phyloP scores from a whole-genome alignment of 108 stramenopile species.

The Fistulifera solaris region DNA sequence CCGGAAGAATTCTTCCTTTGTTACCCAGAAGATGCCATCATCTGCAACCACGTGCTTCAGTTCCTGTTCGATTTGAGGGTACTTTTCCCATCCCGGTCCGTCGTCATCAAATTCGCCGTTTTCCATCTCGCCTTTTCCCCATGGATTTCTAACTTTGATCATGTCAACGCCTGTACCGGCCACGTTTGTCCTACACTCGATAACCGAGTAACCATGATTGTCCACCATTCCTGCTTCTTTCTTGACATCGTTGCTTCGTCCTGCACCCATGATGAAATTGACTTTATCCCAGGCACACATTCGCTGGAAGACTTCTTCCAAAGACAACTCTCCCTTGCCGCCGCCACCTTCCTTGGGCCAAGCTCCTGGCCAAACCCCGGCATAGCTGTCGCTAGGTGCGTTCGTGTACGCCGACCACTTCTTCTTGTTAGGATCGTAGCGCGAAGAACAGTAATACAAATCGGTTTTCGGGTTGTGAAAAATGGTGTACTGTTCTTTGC shows the following conservation, averaged over 20 bases:
- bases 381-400: conserved; percentile 25
- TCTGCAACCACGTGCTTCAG: conserved; percentile 23
- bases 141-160: conserved; percentile 36
- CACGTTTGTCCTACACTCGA: conserved; percentile 25
- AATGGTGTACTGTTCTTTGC: conserved; percentile 33
- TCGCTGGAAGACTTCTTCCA: conserved; percentile 22
- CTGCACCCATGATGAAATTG: conserved; percentile 23
- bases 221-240: conserved; percentile 28
- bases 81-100: conserved; percentile 32
- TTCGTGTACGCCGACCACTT: conserved; percentile 27
- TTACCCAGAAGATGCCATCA: conserved; percentile 37
- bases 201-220: conserved; percentile 37
- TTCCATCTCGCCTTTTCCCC: conserved; percentile 39
- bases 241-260: conserved; percentile 21
- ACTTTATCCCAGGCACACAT: conserved; percentile 25
- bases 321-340: conserved; percentile 21
- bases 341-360: conserved; percentile 39
- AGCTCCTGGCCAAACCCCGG: conserved; percentile 11
- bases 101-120: conserved; percentile 39
- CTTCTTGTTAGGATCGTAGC: conserved; percentile 23
- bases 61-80: conserved; percentile 23
- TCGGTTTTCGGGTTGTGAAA: conserved; percentile 17
- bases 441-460: conserved; percentile 16
- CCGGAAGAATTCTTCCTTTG: conserved; percentile 32
- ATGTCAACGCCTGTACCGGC: conserved; percentile 29